Evolutionary conservation across 306 rosid species (phyloP).

Genomic region (Prunus davidiana): DNA sequence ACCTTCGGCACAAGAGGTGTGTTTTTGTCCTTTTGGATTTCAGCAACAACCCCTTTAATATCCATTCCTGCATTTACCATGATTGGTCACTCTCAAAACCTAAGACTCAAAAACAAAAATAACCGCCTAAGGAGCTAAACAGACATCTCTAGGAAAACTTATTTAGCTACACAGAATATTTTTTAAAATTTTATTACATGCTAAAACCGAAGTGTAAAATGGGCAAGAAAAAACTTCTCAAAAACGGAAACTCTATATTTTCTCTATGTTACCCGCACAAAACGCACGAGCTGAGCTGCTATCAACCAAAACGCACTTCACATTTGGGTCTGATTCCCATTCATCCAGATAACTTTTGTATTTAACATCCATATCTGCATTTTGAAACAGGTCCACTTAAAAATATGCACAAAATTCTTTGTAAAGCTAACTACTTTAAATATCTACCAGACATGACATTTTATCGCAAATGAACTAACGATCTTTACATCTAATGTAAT

Average conservation of each 20-base stretch:
- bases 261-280: conserved; percentile 71
- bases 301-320: conserved; percentile 83
- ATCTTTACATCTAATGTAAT: neutral
- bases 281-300: conserved; percentile 93
- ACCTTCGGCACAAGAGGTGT: conserved; percentile 98
- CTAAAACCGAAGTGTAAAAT: neutral
- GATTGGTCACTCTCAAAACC: conserved; percentile 65
- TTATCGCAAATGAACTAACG: neutral
- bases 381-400: conserved; percentile 9
- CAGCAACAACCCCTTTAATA: conserved; percentile 99
- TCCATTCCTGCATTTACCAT: conserved; percentile 96
- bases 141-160: neutral
- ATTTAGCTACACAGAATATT: neutral
- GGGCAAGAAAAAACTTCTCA: neutral
- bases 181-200: neutral
- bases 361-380: conserved; percentile 87
- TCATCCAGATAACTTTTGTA: conserved; percentile 82
- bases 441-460: neutral
- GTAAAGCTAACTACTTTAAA: neutral
- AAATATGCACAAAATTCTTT: conserved; percentile 1
- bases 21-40: conserved; percentile 86
- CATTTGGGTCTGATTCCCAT: conserved; percentile 84
- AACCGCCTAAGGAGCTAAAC: conserved; percentile 25
- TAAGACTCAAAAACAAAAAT: conserved; percentile 39
- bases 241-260: neutral